These are phyloP conservation scores for Penicillium soppii DNA, from an alignment of 495 filamentous ascomycete species.

Conservation along the genomic window DNA sequence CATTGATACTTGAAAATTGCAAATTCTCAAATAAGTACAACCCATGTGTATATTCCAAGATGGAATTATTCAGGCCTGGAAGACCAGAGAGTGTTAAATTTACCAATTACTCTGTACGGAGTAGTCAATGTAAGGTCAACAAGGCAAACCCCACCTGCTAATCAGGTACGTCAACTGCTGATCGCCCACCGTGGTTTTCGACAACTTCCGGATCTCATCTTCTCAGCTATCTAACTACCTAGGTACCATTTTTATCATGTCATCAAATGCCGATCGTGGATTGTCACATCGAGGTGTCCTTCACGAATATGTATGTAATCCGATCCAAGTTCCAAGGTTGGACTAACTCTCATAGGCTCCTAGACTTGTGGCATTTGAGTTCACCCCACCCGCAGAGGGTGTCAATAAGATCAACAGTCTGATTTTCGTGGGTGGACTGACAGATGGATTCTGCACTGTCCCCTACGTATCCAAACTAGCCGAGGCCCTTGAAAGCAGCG, in stretches of 20 bases:
- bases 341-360: conserved; percentile 39
- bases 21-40: too few species aligned
- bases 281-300: conserved; percentile 33
- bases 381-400: conserved; percentile 28
- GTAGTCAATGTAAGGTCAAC: too few species aligned
- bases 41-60: too few species aligned
- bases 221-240: background rate
- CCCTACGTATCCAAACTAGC: conserved; percentile 59
- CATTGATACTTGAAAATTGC: conserved; percentile 22
- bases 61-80: too few species aligned
- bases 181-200: conserved; percentile 3
- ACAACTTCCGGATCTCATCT: background rate
- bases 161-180: conserved; percentile 6
- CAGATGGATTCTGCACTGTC: conserved; percentile 72
- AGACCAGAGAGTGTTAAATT: too few species aligned
- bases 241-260: conserved; percentile 9
- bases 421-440: conserved; percentile 82
- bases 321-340: background rate
- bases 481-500: conserved; percentile 52
- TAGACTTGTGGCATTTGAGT: conserved; percentile 60
- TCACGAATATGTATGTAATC: conserved; percentile 39
- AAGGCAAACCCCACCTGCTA: background rate
- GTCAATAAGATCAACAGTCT: conserved; percentile 60
- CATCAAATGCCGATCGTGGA: conserved; percentile 7
- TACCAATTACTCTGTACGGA: too few species aligned